Conservation (phyloP, 2,329 filamentous ascomycete genomes). For the Colletotrichum brevisporum region DNA sequence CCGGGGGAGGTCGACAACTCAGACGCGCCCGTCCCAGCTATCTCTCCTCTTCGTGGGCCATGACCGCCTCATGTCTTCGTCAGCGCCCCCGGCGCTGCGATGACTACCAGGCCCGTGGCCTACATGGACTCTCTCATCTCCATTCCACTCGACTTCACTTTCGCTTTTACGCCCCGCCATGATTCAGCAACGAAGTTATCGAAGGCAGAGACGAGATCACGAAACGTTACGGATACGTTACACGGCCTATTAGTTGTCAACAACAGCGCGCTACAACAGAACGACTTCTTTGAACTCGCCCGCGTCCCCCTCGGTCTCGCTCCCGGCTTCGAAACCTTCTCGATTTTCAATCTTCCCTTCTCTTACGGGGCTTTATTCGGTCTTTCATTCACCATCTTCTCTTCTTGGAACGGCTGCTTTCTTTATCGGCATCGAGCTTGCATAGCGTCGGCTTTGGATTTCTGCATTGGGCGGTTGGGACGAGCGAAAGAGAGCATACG, state of each 20-base stretch:
- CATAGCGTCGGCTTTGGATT: slow-evolving; percentile 37
- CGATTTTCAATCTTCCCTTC: slow-evolving; percentile 1
- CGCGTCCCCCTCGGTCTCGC: slow-evolving; percentile 20
- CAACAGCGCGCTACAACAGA: slow-evolving; percentile 25
- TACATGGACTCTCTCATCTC: slow-evolving; percentile 19
- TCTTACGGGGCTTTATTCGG: slow-evolving; percentile 1
- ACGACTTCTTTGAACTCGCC: slow-evolving; percentile 22
- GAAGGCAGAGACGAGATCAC: slow-evolving; percentile 48
- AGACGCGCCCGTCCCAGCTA: slow-evolving; percentile 61
- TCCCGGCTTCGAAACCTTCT: slow-evolving; percentile 25
- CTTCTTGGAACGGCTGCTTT: slow-evolving; percentile 12
- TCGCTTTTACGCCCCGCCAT: slow-evolving; percentile 35
- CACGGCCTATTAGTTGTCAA: slow-evolving; percentile 32
- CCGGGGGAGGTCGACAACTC: slow-evolving; percentile 51
- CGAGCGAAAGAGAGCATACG: slow-evolving; percentile 29
- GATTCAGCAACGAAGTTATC: slow-evolving; percentile 47
- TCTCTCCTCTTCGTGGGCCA: slow-evolving; percentile 64
- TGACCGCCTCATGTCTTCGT: slow-evolving; percentile 56
- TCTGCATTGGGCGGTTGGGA: slow-evolving; percentile 33
- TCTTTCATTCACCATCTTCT: slow-evolving; percentile 9
- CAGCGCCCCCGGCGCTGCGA: slow-evolving; percentile 48
- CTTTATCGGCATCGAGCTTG: slow-evolving; percentile 19
- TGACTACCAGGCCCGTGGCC: slow-evolving; percentile 22
- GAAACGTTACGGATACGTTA: slow-evolving; percentile 33
- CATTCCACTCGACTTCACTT: slow-evolving; percentile 7